These are phyloP conservation scores for Tetrahymena elliotti DNA, from an alignment of 73 alveolate genomes.

Conservation along the genomic window DNA sequence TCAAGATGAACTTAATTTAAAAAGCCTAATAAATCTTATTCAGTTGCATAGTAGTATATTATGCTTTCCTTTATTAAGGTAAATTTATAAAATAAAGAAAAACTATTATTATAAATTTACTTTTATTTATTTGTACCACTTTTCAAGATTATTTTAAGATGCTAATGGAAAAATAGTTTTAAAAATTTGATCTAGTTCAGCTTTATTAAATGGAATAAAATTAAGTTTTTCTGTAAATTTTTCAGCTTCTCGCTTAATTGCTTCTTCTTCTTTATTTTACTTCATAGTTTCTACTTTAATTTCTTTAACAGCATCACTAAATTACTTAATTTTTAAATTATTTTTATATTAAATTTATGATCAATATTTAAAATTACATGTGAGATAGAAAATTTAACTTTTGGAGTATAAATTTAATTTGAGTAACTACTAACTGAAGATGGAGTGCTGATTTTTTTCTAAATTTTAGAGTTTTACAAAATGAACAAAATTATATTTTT, in stretches of 20 bases:
- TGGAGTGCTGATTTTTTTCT: neutral
- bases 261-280: neutral
- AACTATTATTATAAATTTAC: neutral
- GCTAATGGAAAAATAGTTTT: neutral
- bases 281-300: neutral
- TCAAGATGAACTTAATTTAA: neutral
- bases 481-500: too few relatives aligned
- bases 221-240: neutral
- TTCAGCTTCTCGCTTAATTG: neutral
- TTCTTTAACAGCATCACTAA: neutral
- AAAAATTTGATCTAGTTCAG: neutral
- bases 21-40: neutral
- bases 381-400: neutral
- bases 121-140: neutral
- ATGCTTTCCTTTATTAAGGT: neutral
- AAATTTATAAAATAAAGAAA: neutral
- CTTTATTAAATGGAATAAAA: neutral
- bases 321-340: neutral
- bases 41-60: neutral
- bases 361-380: neutral
- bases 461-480: too few relatives aligned
- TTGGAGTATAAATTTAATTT: neutral
- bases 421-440: neutral
- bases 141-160: neutral
- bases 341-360: neutral